These are phyloP conservation scores for Paulownia fortunei DNA, from an alignment of 257 asterid species.

Conservation along the genomic window DNA sequence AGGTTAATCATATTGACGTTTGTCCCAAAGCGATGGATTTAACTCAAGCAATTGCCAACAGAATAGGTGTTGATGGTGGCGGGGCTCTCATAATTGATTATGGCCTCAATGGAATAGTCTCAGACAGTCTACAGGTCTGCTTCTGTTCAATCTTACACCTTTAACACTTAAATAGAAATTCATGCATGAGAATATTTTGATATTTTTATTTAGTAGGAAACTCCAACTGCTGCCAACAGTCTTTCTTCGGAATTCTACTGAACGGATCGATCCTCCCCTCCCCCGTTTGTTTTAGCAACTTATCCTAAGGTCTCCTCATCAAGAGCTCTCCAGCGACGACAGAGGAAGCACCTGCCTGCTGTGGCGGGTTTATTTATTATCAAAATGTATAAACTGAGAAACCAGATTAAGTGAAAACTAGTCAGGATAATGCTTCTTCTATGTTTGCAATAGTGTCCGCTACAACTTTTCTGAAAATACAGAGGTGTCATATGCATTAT, in stretches of 20 bases:
- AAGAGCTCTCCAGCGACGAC: not conserved
- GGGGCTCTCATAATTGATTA: constrained; percentile 92
- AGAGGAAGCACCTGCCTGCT: not conserved
- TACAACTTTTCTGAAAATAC: not conserved
- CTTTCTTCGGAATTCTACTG: constrained; percentile 16
- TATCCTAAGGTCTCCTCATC: constrained; percentile 11
- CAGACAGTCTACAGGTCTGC: constrained; percentile 87
- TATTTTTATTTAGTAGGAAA: too few species aligned
- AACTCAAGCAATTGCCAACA: constrained; percentile 68
- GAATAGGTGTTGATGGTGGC: constrained; percentile 83
- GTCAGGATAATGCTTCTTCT: not conserved
- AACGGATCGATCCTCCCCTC: constrained; percentile 18
- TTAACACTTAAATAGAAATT: constrained; percentile 4
- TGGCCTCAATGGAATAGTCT: constrained; percentile 70
- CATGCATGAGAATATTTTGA: too few species aligned
- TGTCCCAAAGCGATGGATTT: constrained; percentile 91
- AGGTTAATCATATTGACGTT: constrained; percentile 65
- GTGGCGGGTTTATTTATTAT: not conserved
- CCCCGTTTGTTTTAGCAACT: constrained; percentile 14
- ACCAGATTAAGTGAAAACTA: not conserved
- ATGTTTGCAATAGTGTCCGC: not conserved
- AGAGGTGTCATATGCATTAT: not conserved
- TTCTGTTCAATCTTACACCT: constrained; percentile 25
- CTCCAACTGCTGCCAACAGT: constrained; percentile 22
- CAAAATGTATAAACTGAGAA: not conserved